These are phyloP conservation scores for Leccinum broughii DNA, from an alignment of 768 basidiomycete species.

Conservation along the genomic window DNA sequence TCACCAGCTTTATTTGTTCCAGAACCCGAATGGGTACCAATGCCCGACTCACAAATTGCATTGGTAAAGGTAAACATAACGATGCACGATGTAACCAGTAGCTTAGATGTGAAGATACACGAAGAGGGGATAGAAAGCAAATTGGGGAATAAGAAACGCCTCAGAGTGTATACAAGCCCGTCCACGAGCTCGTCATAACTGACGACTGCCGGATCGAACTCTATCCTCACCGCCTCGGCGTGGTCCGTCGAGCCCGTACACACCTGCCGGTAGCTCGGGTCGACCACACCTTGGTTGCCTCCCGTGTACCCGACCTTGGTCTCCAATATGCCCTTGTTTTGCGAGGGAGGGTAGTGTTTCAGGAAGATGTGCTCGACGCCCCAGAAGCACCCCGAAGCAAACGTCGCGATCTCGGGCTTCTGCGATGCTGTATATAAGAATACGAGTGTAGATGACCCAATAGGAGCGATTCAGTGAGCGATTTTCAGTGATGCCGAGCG, in stretches of 20 bases:
- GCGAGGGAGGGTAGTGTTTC: constrained; percentile 69
- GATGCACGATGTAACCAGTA: too few relatives aligned
- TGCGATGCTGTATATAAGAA: constrained; percentile 38
- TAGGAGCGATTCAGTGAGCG: too few relatives aligned
- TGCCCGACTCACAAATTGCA: constrained; percentile 86
- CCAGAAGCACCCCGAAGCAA: constrained; percentile 75
- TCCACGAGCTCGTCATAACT: constrained; percentile 79
- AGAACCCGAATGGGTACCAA: constrained; percentile 86
- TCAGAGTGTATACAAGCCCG: constrained; percentile 44
- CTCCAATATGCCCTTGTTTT: constrained; percentile 73
- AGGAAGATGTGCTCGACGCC: constrained; percentile 84
- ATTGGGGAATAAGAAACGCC: constrained; percentile 37
- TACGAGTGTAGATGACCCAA: constrained; percentile 4
- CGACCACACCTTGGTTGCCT: constrained; percentile 51
- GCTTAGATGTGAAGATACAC: background rate
- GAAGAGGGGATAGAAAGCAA: background rate
- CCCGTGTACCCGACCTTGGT: constrained; percentile 82
- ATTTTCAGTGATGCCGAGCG: too few relatives aligned
- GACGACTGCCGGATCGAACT: constrained; percentile 79
- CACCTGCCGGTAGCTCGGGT: constrained; percentile 73
- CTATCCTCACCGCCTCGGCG: constrained; percentile 85
- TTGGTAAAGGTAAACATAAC: constrained; percentile 49
- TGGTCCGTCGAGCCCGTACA: constrained; percentile 82
- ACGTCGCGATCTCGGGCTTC: constrained; percentile 44
- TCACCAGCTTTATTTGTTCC: constrained; percentile 77